Evolutionary conservation across 164 flowering plant species (phyloP), one percentile per base, ranked within the genome.

Genomic region (Cinnamomum chago): DNA sequence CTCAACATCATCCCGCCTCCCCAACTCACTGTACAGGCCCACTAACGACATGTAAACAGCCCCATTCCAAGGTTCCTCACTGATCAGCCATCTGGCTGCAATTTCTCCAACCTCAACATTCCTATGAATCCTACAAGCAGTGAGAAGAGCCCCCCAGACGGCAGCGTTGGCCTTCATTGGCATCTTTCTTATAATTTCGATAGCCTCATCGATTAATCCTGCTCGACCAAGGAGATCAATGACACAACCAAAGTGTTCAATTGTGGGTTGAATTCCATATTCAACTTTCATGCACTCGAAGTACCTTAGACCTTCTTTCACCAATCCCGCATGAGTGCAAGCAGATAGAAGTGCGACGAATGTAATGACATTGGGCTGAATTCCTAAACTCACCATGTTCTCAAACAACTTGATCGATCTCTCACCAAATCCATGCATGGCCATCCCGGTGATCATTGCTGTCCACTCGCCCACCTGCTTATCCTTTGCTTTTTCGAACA

Each of bases 241-340:
- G 27, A 82, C 75, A 74, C 84, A 84, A 68, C 86, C 86, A 23
- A 47, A 81, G 75, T 84, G 84, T 73, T 84, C 80, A 24, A 78
- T 40, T 13, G 79, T 81, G 28, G 86, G 84, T n/a, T 60, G 65
- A 28, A 80, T 78, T 23, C 83, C 76, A 62, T 76, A 84, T 30
- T 78, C 79, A 0, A 50, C 50, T 50, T 78, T 70, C 82, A 84
- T 84, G 47, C 74, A 72, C 67, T 78, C 51, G 18, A 81, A 84
- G 25, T 81, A 81, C 76, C 30, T 27, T 47, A 81, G 50, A 12
- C 86, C 86, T 68, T 83, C 80, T 50, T 60, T 50, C 70, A 82
- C 86, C 73, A 84, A 24, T 11, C 86, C 83, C 2, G 83, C 67
- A 68, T 84, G 86, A n/a, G 77, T 70, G 55, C 86, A 84, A 2